Evolutionary conservation across 805 yeast genomes (phyloP).

Genomic region (Clavispora fructus): DNA sequence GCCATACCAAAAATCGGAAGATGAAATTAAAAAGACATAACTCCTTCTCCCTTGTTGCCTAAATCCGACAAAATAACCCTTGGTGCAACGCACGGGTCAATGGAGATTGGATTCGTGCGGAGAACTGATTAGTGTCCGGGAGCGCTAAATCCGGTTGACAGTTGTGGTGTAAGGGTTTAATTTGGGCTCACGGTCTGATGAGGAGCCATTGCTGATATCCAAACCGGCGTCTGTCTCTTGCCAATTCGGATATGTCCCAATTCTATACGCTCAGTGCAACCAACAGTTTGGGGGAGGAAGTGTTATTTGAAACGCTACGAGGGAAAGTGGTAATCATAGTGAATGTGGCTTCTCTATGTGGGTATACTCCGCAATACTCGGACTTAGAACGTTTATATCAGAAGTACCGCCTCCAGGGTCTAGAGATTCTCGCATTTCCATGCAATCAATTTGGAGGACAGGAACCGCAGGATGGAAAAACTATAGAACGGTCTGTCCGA

Average conservation of each 20-base stretch:
- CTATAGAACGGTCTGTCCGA: conserved; percentile 18
- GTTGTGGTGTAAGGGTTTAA: neutral
- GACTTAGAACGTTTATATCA: conserved; percentile 66
- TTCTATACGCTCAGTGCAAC: conserved; percentile 6
- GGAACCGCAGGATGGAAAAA: conserved; percentile 59
- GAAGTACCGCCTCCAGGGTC: conserved; percentile 57
- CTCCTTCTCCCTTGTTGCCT: too few species aligned
- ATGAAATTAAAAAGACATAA: too few species aligned
- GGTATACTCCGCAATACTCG: conserved; percentile 35
- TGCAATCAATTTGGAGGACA: conserved; percentile 85
- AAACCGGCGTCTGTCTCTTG: neutral
- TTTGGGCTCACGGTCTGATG: neutral
- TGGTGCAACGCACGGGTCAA: neutral
- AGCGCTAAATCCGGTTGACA: neutral
- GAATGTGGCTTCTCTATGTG: conserved; percentile 20
- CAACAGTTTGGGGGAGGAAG: conserved; percentile 2
- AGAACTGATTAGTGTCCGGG: neutral
- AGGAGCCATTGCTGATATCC: neutral
- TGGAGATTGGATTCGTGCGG: neutral
- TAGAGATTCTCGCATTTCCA: conserved; percentile 78
- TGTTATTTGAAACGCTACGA: conserved; percentile 10
- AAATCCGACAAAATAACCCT: too few species aligned
- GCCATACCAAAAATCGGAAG: too few species aligned
- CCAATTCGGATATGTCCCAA: neutral
- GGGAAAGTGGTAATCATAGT: conserved; percentile 22